Evolutionary conservation across 2,329 filamentous ascomycete genomes (phyloP).

Genomic region (Cladosporium sp.): DNA sequence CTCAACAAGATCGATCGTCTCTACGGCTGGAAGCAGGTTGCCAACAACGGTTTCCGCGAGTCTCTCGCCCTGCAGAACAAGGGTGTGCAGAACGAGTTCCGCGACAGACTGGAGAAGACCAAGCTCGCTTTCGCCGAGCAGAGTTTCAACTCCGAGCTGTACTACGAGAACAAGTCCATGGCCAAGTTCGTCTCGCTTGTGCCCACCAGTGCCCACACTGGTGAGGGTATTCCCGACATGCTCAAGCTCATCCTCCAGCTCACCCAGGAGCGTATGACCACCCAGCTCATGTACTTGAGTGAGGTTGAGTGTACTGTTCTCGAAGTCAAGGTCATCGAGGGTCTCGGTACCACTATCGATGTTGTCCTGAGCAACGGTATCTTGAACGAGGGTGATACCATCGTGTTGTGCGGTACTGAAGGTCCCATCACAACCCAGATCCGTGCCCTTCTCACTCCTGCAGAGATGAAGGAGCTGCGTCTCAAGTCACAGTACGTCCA

Average conservation of each 20-base stretch:
- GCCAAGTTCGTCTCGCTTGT: slow-evolving; percentile 90
- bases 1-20: slow-evolving; percentile 99
- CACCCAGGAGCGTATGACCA: slow-evolving; percentile 96
- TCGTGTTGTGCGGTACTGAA: slow-evolving; percentile 94
- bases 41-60: slow-evolving; percentile 97
- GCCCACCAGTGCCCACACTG: slow-evolving; percentile 96
- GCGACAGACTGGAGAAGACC: slow-evolving; percentile 80
- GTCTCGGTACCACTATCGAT: slow-evolving; percentile 97
- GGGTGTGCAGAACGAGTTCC: slow-evolving; percentile 90
- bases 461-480: slow-evolving; percentile 86
- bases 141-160: slow-evolving; percentile 95
- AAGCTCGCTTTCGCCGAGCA: slow-evolving; percentile 94
- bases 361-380: slow-evolving; percentile 96
- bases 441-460: slow-evolving; percentile 86
- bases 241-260: slow-evolving; percentile 88
- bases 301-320: slow-evolving; percentile 97
- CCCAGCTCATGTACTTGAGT: slow-evolving; percentile 94
- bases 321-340: slow-evolving; percentile 98
- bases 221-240: slow-evolving; percentile 98
- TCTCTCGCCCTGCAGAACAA: slow-evolving; percentile 85
- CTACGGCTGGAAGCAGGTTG: slow-evolving; percentile 97
- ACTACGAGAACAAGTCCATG: slow-evolving; percentile 98
- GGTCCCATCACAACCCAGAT: slow-evolving; percentile 94
- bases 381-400: slow-evolving; percentile 85
- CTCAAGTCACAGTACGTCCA: slow-evolving; percentile 96